Base-by-base conservation (phyloP, 1,139 yeast genomes). In the Tardiomyces digboiensis region DNA sequence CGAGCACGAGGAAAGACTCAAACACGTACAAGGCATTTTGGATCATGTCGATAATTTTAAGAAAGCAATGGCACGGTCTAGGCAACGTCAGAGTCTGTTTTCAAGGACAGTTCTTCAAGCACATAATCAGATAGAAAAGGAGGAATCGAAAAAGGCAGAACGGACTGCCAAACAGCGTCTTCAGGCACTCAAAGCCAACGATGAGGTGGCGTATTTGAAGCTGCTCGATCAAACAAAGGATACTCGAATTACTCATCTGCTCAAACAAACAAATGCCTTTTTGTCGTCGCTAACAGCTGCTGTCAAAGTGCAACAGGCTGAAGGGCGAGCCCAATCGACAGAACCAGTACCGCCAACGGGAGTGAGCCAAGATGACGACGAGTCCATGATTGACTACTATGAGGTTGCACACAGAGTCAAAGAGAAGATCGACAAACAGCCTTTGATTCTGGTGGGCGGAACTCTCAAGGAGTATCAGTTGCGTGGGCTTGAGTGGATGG, bases 401-500 rank as follows among this genome's bases (percentile, higher is more conserved):
- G 87, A 84, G 54, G 97, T 91, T 47, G 97, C 98, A 1, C 98
- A 91, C 63, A 75, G 81, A 47, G 72, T 89, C 46, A 81, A 85
- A 59, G 98, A 91, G 62, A 82, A 75, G 45, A 78, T 91, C 45
- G 74, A 73, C 1, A 78, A 78, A 54, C 98, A 91, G 65, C 96
- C 98, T 0, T 59, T 76, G 1, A 82, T 89, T 39, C 72, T 91
- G 48, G 96, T 89, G 40, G 98, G 98, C 44, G 98, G 98, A 51
- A 75, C 78, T 1, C 72, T 91, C 60, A 91, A 91, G 64, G 98
- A 91, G 59, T 91, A 91, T 61, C 97, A 89, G 68, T 40, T 89
- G 49, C 87, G 86, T 65, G 97, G 97, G 61, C 71, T 89, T 48
- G 96, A 91, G 63, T 89, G 97, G 98, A 89, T 91, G 97, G 95